Base-by-base conservation (phyloP, 257 asterid species). In the Fraxinus pennsylvanica region DNA sequence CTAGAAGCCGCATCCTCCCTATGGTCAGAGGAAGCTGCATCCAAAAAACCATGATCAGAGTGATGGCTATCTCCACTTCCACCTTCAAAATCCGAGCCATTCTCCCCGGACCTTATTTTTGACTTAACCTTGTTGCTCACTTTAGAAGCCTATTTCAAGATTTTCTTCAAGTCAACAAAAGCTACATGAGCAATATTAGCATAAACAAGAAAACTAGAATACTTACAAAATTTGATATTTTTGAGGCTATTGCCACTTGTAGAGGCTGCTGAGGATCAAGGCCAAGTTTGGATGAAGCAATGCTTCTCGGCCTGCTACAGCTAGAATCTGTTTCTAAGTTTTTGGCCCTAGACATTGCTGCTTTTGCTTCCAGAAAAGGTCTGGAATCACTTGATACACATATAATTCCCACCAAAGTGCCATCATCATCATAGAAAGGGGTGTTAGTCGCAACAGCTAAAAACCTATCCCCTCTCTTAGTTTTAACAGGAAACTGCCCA, bases 1-100 rank as follows among this genome's bases (percentile, higher is more conserved):
- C 97, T 91, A 9, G 97, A 93, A 78, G 91, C 90, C 27, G 89
- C 97, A 89, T 93, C 96, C 29, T 95, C 98, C 82, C 90, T 86
- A 47, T 88, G 84, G 30, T 92, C 96, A 33, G 79, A 79, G 71
- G 76, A 38, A 75, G 81, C 77, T 57, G 86, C 78, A 68, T 89
- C 96, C 0, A 84, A 77, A 73, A 79, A 83, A 78, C 83, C 87
- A 41, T 87, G 92, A 66, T 91, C 96, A 4, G 96, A 91, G 25
- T 87, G 89, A 83, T 89, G 90, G 82, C 92, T 85, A 75, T 86
- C 93, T 38, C 85, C 89, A 71, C 89, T 84, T 47, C 95, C 96
- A 80, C 96, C 95, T 85, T 94, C 97, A 76, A 74, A 85, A 71
- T 78, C 89, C 22, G 76, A 59, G 81, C 73, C 38, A 80, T 85